Percentiles rank a stretch among this genome's conserved stretches.
Evolutionary conservation across 768 basidiomycete species (phyloP).

Genomic region (Sarcomyxa edulis): DNA sequence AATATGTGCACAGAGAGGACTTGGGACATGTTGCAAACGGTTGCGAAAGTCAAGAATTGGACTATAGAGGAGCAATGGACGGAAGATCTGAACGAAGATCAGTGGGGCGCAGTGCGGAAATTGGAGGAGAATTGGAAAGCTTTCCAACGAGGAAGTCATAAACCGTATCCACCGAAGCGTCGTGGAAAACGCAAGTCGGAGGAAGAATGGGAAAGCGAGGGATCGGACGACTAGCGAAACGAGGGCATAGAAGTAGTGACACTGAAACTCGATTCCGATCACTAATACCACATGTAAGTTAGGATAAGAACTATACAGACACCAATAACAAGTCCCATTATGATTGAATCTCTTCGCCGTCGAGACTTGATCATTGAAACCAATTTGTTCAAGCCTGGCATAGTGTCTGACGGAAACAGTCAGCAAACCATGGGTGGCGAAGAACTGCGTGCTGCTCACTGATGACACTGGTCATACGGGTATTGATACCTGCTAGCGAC

Average conservation of each 20-base stretch:
- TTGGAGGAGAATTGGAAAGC: conserved; percentile 68
- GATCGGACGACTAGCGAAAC: too few species aligned
- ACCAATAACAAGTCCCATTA: conserved; percentile 87
- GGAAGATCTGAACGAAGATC: conserved; percentile 18
- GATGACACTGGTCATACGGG: conserved; percentile 78
- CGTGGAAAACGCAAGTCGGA: conserved; percentile 10
- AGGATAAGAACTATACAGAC: conserved; percentile 61
- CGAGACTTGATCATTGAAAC: conserved; percentile 91
- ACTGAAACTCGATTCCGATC: too few species aligned
- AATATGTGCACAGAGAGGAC: conserved; percentile 50
- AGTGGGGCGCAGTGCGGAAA: conserved; percentile 62
- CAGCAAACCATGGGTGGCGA: conserved; percentile 2
- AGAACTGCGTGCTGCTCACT: conserved; percentile 42
- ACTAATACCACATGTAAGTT: conserved; percentile 41
- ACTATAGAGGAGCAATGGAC: conserved; percentile 56
- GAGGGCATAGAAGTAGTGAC: too few species aligned
- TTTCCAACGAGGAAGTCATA: conserved; percentile 50
- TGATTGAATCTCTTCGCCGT: conserved; percentile 83
- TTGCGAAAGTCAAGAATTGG: conserved; percentile 81
- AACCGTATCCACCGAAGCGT: background rate
- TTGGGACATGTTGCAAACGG: conserved; percentile 70
- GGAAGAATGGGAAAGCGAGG: background rate
- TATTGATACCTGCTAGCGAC: conserved; percentile 73
- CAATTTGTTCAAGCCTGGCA: conserved; percentile 93
- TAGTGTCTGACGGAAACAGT: conserved; percentile 49